A percentile compares a stretch with the other conserved stretches of the same genome.
phyloP scores from a whole-genome alignment of 73 alveolate species.

The Paramecium tetraurelia region DNA sequence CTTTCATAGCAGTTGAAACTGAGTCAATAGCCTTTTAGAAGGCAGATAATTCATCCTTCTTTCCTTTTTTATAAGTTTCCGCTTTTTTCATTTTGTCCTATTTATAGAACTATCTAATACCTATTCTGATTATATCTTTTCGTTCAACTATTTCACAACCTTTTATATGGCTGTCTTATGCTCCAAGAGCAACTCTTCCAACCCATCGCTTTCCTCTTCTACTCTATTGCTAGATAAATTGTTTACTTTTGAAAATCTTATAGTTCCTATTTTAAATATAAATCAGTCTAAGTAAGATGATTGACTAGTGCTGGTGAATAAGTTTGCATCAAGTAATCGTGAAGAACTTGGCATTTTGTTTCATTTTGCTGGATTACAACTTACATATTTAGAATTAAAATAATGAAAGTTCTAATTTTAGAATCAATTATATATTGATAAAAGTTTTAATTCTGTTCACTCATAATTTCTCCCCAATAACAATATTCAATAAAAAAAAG shows the following conservation, averaged over 20 bases:
- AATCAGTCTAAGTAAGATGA: neutral
- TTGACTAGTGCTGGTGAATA: neutral
- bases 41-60: conserved; percentile 30
- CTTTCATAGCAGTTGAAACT: conserved; percentile 1
- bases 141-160: neutral
- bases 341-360: neutral
- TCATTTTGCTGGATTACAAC: neutral
- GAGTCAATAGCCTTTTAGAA: conserved; percentile 6
- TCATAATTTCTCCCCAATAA: too few species aligned
- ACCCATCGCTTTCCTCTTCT: neutral
- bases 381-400: neutral
- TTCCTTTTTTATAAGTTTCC: conserved; percentile 39
- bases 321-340: neutral
- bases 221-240: neutral
- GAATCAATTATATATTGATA: neutral
- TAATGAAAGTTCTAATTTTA: neutral
- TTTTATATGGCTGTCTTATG: neutral
- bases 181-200: neutral
- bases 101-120: neutral
- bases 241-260: neutral
- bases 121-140: neutral
- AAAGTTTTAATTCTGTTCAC: neutral
- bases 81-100: conserved; percentile 30
- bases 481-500: neutral
- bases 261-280: neutral